Evolutionary conservation across 768 basidiomycete species (phyloP).

Genomic region (Lactarius quietus): DNA sequence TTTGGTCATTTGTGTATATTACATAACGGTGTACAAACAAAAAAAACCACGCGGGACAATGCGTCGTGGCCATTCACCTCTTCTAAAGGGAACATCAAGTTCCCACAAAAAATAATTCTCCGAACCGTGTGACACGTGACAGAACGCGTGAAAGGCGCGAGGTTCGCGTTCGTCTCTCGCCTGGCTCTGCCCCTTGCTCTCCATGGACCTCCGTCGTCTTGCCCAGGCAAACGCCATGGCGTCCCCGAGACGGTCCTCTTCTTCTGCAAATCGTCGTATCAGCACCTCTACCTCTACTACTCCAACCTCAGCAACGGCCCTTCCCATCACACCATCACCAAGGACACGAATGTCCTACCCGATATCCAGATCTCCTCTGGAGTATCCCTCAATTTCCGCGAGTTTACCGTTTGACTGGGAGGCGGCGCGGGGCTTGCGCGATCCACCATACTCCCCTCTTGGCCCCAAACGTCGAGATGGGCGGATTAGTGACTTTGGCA

Average conservation of each 20-base stretch:
- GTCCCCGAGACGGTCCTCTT: slow-evolving; percentile 38
- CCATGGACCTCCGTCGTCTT: slow-evolving; percentile 56
- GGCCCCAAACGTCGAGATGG: slow-evolving; percentile 41
- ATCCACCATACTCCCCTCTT: slow-evolving; percentile 72
- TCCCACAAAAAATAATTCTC: slow-evolving; percentile 18
- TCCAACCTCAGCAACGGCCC: slow-evolving; percentile 29
- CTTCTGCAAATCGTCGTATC: slow-evolving; percentile 10
- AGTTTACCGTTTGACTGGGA: slow-evolving; percentile 85
- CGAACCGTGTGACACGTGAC: slow-evolving; percentile 3
- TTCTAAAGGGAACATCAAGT: slow-evolving; percentile 15
- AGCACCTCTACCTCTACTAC: slow-evolving; percentile 32
- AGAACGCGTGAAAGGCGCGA: slow-evolving; percentile 15
- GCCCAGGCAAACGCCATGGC: slow-evolving; percentile 44
- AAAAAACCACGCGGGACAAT: slow-evolving; percentile 28
- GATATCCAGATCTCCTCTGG: slow-evolving; percentile 55
- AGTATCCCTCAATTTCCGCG: slow-evolving; percentile 71
- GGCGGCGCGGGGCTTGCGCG: slow-evolving; percentile 64
- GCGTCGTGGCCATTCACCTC: slow-evolving; percentile 24
- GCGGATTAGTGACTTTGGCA: slow-evolving; percentile 37
- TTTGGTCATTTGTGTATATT: slow-evolving; percentile 26
- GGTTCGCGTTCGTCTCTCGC: neutral
- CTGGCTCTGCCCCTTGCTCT: neutral
- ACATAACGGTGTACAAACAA: slow-evolving; percentile 31
- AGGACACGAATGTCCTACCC: slow-evolving; percentile 44
- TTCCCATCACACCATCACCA: slow-evolving; percentile 43